These are phyloP conservation scores for Pisolithus microcarpus DNA, from an alignment of 768 basidiomycete species.

Conservation along the genomic window DNA sequence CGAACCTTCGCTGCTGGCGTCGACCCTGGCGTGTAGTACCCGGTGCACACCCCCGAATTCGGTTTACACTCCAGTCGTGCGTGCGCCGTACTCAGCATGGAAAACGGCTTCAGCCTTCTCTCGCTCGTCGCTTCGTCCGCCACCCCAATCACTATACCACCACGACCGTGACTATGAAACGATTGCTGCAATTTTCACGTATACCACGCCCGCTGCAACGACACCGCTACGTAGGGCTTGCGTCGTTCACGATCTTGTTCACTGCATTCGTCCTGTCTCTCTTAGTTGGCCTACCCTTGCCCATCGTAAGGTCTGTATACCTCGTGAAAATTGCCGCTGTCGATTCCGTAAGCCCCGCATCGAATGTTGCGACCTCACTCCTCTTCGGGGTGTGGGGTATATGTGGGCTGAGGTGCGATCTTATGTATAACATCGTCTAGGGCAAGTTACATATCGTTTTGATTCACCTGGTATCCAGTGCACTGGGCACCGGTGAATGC, in stretches of 20 bases:
- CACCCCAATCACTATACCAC: no score
- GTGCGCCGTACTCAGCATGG: no score
- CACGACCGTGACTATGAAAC: no score
- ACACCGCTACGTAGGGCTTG: slow-evolving; percentile 41
- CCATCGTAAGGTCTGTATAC: slow-evolving; percentile 67
- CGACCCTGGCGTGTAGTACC: no score
- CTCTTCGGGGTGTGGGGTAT: slow-evolving; percentile 81
- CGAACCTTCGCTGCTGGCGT: no score
- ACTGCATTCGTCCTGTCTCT: slow-evolving; percentile 65
- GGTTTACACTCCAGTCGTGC: no score
- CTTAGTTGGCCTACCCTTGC: slow-evolving; percentile 66
- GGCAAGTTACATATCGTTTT: background rate
- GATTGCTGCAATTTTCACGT: background rate
- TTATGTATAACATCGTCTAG: background rate
- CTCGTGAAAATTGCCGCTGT: slow-evolving; percentile 41
- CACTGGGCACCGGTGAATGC: slow-evolving; percentile 35
- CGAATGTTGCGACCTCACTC: slow-evolving; percentile 51
- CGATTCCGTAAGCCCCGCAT: slow-evolving; percentile 28
- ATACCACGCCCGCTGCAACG: slow-evolving; percentile 33
- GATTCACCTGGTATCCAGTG: slow-evolving; percentile 7
- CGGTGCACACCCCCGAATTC: no score
- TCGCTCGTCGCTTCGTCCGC: no score
- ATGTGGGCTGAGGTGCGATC: slow-evolving; percentile 51
- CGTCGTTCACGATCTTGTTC: slow-evolving; percentile 46
- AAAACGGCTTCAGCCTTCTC: no score